These are phyloP conservation scores for Ceratobasidium sp. DNA, from an alignment of 1,284 basidiomycete species.

Conservation along the genomic window DNA sequence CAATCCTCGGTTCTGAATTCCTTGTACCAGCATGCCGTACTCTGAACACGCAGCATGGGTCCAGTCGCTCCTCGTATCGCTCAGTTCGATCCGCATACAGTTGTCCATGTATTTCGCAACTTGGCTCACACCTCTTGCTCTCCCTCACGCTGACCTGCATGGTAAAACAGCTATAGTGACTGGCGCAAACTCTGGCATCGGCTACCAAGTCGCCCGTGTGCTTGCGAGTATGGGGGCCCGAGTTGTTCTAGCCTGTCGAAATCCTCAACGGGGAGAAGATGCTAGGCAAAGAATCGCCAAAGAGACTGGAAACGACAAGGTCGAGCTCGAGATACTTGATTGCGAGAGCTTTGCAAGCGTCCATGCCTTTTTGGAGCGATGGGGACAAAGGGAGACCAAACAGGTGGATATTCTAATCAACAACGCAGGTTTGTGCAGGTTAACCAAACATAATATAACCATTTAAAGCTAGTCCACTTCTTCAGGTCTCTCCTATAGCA, in stretches of 20 bases:
- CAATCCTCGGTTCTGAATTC: not conserved
- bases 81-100: not conserved
- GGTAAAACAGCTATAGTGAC: constrained; percentile 40
- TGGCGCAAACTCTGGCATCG: constrained; percentile 47
- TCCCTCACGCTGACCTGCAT: constrained; percentile 19
- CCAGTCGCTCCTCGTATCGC: not conserved
- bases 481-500: constrained; percentile 7
- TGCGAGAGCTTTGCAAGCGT: constrained; percentile 20
- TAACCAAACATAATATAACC: not conserved
- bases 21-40: not conserved
- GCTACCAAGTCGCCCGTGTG: constrained; percentile 41
- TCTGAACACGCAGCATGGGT: not conserved
- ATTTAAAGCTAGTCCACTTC: not conserved
- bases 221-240: constrained; percentile 47
- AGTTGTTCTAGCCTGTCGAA: constrained; percentile 47
- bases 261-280: constrained; percentile 21
- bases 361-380: constrained; percentile 11
- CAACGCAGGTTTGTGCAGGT: constrained; percentile 11
- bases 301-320: constrained; percentile 6
- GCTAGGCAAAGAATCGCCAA: constrained; percentile 27
- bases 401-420: constrained; percentile 26
- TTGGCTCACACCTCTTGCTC: not conserved
- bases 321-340: constrained; percentile 26
- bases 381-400: not conserved
- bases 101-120: not conserved